Percentiles rank a stretch among this genome's conserved stretches.
These are phyloP conservation scores for Ajuga chamaepitys DNA, from an alignment of 257 asterid species.

Conservation along the genomic window DNA sequence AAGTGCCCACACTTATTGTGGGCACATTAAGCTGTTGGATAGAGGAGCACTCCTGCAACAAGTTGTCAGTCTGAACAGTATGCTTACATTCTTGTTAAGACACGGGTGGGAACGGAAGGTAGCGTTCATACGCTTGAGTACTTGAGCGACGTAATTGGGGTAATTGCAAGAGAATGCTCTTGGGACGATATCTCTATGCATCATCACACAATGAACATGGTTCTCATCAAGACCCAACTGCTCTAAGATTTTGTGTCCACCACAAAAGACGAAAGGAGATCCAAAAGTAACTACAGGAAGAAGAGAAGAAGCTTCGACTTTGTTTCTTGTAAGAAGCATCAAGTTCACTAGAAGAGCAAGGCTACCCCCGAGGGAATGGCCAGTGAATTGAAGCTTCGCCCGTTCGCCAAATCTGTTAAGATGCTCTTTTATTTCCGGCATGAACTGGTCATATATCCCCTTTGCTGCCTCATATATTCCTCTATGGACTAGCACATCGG, in stretches of 20 bases:
- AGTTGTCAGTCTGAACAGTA: no score
- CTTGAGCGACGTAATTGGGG: conserved; percentile 60
- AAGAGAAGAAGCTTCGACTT: conserved; percentile 39
- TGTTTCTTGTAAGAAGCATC: conserved; percentile 63
- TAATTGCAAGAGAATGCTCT: conserved; percentile 88
- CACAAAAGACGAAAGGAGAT: conserved; percentile 79
- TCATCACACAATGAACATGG: conserved; percentile 69
- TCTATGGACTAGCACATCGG: conserved; percentile 68
- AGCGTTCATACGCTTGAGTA: conserved; percentile 61
- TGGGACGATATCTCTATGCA: conserved; percentile 92
- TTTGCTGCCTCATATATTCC: conserved; percentile 97
- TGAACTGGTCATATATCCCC: conserved; percentile 73
- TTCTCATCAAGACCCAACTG: conserved; percentile 58
- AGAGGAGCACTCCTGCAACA: no score
- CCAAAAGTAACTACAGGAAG: conserved; percentile 90
- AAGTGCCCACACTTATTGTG: no score
- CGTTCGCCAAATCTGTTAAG: conserved; percentile 44
- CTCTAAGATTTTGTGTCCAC: conserved; percentile 60
- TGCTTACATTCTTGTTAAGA: conserved; percentile 69
- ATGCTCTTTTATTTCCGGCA: conserved; percentile 70
- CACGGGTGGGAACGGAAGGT: conserved; percentile 74
- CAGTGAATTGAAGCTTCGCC: conserved; percentile 79
- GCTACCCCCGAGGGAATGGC: conserved; percentile 96
- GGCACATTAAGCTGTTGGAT: no score
- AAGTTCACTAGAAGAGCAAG: conserved; percentile 76